Percentiles rank a stretch among this genome's conserved stretches.
Conservation (phyloP, 495 filamentous ascomycete species). For the Xylaria curta region DNA sequence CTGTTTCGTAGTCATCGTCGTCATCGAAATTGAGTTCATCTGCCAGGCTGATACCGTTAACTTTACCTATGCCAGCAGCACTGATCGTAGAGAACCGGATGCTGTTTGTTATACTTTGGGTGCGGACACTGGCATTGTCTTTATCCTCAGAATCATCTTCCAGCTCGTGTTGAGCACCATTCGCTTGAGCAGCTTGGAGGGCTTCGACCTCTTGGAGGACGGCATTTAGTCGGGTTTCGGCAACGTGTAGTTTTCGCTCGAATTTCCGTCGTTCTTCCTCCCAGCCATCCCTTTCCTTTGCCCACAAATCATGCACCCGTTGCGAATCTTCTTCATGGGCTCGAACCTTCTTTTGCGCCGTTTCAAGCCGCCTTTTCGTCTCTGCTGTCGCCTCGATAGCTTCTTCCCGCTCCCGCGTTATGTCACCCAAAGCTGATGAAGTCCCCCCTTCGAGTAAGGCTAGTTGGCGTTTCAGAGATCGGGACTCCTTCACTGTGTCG, state of each 20-base stretch:
- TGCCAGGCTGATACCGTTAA: constrained; percentile 77
- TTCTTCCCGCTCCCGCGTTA: constrained; percentile 86
- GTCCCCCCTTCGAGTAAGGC: constrained; percentile 86
- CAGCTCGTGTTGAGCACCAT: constrained; percentile 41
- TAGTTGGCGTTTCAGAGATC: constrained; percentile 83
- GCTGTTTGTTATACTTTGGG: constrained; percentile 77
- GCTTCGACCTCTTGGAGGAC: constrained; percentile 85
- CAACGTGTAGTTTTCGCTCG: constrained; percentile 84
- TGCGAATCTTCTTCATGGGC: constrained; percentile 83
- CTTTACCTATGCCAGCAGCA: constrained; percentile 57
- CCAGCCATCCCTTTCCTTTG: constrained; percentile 81
- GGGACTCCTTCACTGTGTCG: constrained; percentile 71
- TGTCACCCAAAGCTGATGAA: constrained; percentile 78
- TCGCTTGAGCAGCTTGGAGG: constrained; percentile 66
- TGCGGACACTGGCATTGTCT: constrained; percentile 78
- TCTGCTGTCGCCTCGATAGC: constrained; percentile 77
- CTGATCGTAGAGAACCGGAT: constrained; percentile 74
- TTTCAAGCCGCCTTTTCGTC: constrained; percentile 78
- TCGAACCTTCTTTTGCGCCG: constrained; percentile 76
- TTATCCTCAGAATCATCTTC: constrained; percentile 67
- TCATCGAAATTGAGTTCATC: constrained; percentile 89
- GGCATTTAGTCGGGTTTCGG: constrained; percentile 82
- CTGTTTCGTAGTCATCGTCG: constrained; percentile 68
- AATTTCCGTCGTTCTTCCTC: constrained; percentile 78
- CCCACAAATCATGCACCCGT: constrained; percentile 76